Evolutionary conservation across 768 basidiomycete genomes (phyloP), one percentile per base, ranked within the genome.

Genomic region (Agaricus sinodeliciosus): DNA sequence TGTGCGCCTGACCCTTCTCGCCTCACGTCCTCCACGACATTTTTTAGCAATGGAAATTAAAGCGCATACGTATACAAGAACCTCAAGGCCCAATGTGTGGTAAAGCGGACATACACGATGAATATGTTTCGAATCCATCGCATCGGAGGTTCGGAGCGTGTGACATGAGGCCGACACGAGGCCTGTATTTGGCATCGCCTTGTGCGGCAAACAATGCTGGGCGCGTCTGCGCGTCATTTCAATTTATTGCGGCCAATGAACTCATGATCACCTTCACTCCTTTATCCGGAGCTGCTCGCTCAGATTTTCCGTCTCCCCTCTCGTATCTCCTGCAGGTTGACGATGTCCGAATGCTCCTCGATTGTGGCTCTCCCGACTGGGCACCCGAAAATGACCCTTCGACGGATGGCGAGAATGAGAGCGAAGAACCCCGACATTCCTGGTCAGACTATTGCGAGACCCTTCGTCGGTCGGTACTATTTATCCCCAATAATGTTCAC

Each of bases 241-340:
- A 26, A 41, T 50, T 52, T 47, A 56, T 55, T 54, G 59, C 58
- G 57, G 49, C 49, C 58, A 55, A 47, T 43, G 36, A 53, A 51
- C 60, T 55, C 35, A 95, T 96, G 93, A 94, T 97, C 74, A 94
- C 92, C 25, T 92, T 98, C 66, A 94, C 88, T 8, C 90, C 95
- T 1, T 73, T 98, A 42, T 87, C 91, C 35, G 91, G 91, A 22
- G 82, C 90, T 35, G 90, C 91, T 48, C 80, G 81, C 57, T 81
- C 84, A 1, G 71, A 77, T 7, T 71, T 74, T 54, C 77, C 79
- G 7, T 77, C 75, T 6, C 88, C 90, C 2, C 72, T 92, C 40
- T 80, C 85, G 7, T 95, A 96, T 66, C 74, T 98, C 28, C 81
- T 99, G 18, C 89, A 97, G 62, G 80, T 98, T 50, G 96, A 98